Evolutionary conservation across 2,329 filamentous ascomycete species (phyloP), one percentile per base, ranked within the genome.

Genomic region (Trichophyton verrucosum): DNA sequence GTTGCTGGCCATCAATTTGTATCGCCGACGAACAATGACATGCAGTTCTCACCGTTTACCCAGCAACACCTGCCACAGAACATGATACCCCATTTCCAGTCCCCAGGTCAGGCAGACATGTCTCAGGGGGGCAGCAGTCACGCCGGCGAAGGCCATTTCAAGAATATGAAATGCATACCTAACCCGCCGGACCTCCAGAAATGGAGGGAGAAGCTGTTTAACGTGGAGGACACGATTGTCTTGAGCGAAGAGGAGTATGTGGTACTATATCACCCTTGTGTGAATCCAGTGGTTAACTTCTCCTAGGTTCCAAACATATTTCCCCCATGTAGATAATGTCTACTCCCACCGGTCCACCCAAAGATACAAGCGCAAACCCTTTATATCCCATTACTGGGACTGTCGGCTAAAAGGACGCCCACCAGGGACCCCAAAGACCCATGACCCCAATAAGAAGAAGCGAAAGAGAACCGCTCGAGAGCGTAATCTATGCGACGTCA

Each of bases 291-390:
- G 58, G 51, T 42, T 53, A 11, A 57, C 61, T 27, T 13, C 3
- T n/a, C 7, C 53, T 65, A 89, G 86, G 68, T 91, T 88, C 70
- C 82, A 89, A 68, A 89, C 83, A 5, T 92, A 91, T 73, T 91
- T 91, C 68, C 87, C 88, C 0, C 88, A 91, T 72, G 81, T 92
- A 66, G 88, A 91, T 76, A 91, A 91, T 70, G 82, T 91, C 66
- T 92, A 91, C 74, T 91, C 88, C 27, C 88, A 91, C 74, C 86
- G 88, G 64, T 91, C 88, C 1, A 91, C 88, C 1, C 88, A 91
- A 70, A 81, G 80, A 60, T 90, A 91, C 73, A 91, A 91, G 75
- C 85, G 86, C 68, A 89, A 89, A 67, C 85, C 86, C n/a, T 89
- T 91, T 66, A 80, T 90, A 60, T 89, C 87, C 1, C 87, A 91